These are phyloP conservation scores for Malassezia obtusa DNA, from an alignment of 1,284 basidiomycete species.

Conservation along the genomic window DNA sequence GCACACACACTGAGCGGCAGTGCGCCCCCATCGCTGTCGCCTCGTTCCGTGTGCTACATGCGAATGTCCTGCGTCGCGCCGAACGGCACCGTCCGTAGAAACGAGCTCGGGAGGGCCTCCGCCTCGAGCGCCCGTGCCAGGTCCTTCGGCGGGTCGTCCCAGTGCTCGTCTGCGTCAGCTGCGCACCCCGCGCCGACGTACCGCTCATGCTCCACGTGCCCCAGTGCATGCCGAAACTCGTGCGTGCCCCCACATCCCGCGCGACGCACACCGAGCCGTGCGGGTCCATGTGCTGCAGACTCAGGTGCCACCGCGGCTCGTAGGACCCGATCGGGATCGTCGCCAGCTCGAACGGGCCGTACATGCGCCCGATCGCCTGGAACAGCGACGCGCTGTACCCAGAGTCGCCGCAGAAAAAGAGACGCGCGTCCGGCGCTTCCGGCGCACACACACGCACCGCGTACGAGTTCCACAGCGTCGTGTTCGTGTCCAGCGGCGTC, in stretches of 20 bases:
- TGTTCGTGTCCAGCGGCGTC: constrained; percentile 51
- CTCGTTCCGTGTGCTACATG: constrained; percentile 8
- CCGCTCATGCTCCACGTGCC: constrained; percentile 52
- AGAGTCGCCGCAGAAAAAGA: constrained; percentile 50
- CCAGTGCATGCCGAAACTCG: constrained; percentile 50
- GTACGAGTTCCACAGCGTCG: constrained; percentile 49
- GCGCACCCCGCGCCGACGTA: constrained; percentile 22
- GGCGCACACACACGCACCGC: constrained; percentile 16
- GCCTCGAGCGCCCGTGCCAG: constrained; percentile 20
- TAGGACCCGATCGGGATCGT: constrained; percentile 52
- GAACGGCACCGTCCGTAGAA: constrained; percentile 24
- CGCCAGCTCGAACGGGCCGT: constrained; percentile 50
- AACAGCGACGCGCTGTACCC: constrained; percentile 51
- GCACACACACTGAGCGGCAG: not conserved
- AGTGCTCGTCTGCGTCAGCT: constrained; percentile 22
- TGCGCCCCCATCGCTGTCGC: not conserved
- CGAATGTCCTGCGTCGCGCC: constrained; percentile 20
- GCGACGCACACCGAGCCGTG: constrained; percentile 28
- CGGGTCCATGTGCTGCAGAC: constrained; percentile 34
- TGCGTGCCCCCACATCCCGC: constrained; percentile 28
- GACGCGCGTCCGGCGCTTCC: not conserved
- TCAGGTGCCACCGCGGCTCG: constrained; percentile 33
- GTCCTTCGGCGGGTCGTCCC: constrained; percentile 30
- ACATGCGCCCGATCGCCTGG: constrained; percentile 49
- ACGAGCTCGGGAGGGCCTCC: constrained; percentile 10